A percentile compares a stretch with the other conserved stretches of the same genome.
Conservation (phyloP, 73 alveolate species). For the Paramecium tetraurelia region DNA sequence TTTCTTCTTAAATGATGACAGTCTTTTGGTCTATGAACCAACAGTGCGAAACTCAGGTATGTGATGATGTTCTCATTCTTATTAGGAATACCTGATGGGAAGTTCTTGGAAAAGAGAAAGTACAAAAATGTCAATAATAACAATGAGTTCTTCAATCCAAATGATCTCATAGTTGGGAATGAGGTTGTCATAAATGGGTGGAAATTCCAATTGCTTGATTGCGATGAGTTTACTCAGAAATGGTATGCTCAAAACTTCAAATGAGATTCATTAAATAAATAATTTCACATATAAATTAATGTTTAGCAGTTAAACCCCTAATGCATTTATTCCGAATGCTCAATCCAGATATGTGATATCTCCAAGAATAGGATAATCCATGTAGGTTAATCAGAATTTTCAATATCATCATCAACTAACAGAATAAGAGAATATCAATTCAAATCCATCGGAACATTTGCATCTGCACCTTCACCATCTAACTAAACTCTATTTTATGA, state of each 20-base stretch:
- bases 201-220: conserved; percentile 76
- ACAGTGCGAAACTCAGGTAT: conserved; percentile 85
- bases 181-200: conserved; percentile 80
- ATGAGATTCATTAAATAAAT: background rate
- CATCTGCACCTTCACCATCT: background rate
- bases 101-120: conserved; percentile 82
- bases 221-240: conserved; percentile 86
- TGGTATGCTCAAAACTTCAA: conserved; percentile 66
- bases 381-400: background rate
- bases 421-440: background rate
- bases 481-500: background rate
- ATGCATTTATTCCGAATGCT: background rate
- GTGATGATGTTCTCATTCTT: background rate
- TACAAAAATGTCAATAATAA: conserved; percentile 81
- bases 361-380: background rate
- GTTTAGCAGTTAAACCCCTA: background rate
- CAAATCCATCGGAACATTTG: background rate
- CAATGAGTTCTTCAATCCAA: conserved; percentile 70
- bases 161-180: conserved; percentile 84
- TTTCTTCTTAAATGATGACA: conserved; percentile 90
- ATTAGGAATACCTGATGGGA: conserved; percentile 89
- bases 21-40: conserved; percentile 89
- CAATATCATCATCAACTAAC: background rate
- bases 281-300: background rate
- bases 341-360: background rate